These are phyloP conservation scores for Pisolithus microcarpus DNA, from an alignment of 768 basidiomycete genomes.

Conservation along the genomic window DNA sequence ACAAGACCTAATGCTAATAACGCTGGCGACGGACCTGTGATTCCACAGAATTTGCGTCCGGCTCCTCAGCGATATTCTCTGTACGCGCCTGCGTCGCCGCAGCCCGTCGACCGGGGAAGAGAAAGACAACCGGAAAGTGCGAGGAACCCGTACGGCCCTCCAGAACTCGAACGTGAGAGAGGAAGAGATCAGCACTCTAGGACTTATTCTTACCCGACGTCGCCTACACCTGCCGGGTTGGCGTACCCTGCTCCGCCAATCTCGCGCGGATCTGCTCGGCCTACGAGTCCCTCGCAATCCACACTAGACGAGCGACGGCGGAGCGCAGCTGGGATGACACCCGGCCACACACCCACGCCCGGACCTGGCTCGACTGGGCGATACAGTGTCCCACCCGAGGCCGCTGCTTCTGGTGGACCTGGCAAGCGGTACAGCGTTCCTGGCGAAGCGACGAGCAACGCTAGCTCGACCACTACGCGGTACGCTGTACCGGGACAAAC, in stretches of 20 bases:
- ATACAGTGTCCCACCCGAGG: conserved; percentile 1
- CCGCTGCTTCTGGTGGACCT: conserved; percentile 7
- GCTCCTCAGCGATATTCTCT: conserved; percentile 8
- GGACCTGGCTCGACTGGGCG: conserved; percentile 5
- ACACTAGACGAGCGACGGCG: conserved; percentile 22
- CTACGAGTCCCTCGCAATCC: conserved; percentile 7
- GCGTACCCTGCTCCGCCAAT: conserved; percentile 24
- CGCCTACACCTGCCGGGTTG: conserved; percentile 20
- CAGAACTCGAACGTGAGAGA: background rate
- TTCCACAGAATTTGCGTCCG: conserved; percentile 10
- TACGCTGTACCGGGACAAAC: conserved; percentile 6
- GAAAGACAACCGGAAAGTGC: conserved; percentile 8
- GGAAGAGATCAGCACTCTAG: conserved; percentile 1
- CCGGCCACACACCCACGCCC: conserved; percentile 11
- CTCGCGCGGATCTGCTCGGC: conserved; percentile 13
- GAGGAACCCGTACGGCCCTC: background rate
- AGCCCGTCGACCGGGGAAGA: conserved; percentile 11
- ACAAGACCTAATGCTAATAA: background rate
- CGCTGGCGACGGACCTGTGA: conserved; percentile 16
- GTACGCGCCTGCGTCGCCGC: conserved; percentile 9
- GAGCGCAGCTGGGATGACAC: conserved; percentile 21
- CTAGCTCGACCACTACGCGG: background rate
- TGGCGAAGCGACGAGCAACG: background rate
- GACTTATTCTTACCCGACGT: conserved; percentile 18
- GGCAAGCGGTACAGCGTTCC: background rate